Base-by-base conservation (phyloP, 225 moss, liverwort and hornwort species). In the Pseudisothecium myosuroides region DNA sequence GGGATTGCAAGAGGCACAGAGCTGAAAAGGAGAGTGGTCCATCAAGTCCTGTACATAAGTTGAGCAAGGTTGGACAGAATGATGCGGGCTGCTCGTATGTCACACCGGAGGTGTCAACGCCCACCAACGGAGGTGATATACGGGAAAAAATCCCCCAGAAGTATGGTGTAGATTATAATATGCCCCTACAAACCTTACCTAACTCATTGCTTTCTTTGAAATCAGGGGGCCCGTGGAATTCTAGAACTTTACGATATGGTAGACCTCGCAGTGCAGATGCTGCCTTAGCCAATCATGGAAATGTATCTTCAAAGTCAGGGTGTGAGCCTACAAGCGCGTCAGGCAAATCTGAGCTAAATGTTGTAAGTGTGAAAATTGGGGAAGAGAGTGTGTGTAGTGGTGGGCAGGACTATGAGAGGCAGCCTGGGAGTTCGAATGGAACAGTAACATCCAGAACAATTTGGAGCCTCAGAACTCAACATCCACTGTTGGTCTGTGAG, bases 401-500 rank as follows among this genome's bases (percentile, higher is more conserved):
- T 82, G 79, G 87, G 52, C 75, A 83, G 84, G 66, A 80, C 19
- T 52, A 60, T 66, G 83, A 61, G 62, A 68, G 63, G 65, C 79
- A 79, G 64, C 66, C 60, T 52, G 88, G 60, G 87, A 84, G 87
- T 87, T 37, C 84, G 43, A 83, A 75, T 75, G 87, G 87, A 56
- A 81, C 84, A 45, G 83, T 66, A 83, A 77, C 63, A 43, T 86
- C 88, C 69, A 83, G 71, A 83, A 79, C 64, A n/a, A 81, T 52
- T 67, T 62, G 54, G 18, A 68, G 55, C 55, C 31, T 71, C 24
- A 78, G 80, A 86, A 41, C 63, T 34, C 86, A 87, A 60, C 59
- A 79, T 76, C 77, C 84, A 82, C 55, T 89, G 56, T 78, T 91
- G 82, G 87, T 89, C 54, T 87, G 87, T 76, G 93, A 88, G 74